Evolutionary conservation across 768 basidiomycete genomes (phyloP), one percentile per base, ranked within the genome.

Genomic region (Infundibulicybe gibba): DNA sequence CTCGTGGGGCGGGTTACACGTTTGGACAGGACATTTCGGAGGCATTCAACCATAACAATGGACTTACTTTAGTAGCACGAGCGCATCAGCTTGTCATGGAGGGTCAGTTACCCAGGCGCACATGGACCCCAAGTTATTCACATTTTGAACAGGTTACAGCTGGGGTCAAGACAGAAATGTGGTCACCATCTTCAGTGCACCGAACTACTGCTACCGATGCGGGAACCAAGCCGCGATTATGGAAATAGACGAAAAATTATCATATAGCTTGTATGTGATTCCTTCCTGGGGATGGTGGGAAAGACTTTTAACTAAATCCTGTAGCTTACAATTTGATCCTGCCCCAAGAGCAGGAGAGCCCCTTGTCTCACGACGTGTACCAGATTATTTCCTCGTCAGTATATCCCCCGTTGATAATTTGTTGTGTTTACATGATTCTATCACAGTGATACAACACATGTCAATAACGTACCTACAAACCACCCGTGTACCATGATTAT

Each of bases 91-190:
- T 97, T 49, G 94, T 95, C 53, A 97, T 97, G 94, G 94, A 97
- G 69, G 94, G 94, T 89, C 58, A 51, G 83, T 73, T 43, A 35
- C 8, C 42, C 40, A 44, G 38, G 42, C 21, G 25, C 6, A 25
- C 6, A 33, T 41, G 39, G 15, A 33, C 21, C 30, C 5, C 3
- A 21, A 17, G 20, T 47, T 46, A 48, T 51, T 10, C 43, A 39
- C 49, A 39, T 46, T 53, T 31, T 50, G 50, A 37, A 30, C 49
- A 89, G 87, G 88, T 40, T 90, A 90, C 66, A 97, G 93, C 64
- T 98, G 95, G 95, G 93, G 94, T 49, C 95, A 98, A 71, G 95
- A 98, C 71, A 83, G 93, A 68, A 98, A 97, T 65, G 95, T 99
- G 17, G 95, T 99, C 54, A 99, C 95, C 37, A 97, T 99, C 63